Conservation (phyloP, 768 basidiomycete species). For the Kwoniella sp. region DNA sequence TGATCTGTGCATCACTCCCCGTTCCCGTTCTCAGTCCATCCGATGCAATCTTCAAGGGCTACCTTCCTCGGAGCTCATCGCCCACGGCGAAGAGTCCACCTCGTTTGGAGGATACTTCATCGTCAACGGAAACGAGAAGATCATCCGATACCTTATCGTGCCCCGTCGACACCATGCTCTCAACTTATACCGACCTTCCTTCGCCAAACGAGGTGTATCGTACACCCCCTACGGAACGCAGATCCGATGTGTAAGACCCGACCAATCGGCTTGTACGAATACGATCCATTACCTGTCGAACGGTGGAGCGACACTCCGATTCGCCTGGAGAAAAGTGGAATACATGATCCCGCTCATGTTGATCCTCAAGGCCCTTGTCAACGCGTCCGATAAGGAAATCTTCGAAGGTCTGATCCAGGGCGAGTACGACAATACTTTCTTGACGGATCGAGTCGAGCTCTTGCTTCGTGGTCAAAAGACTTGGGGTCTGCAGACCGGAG, state of each 20-base stretch:
- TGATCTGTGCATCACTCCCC: not conserved
- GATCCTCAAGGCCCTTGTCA: conserved; percentile 86
- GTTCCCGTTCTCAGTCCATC: conserved; percentile 74
- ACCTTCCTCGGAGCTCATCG: conserved; percentile 82
- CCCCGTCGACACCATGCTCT: conserved; percentile 95
- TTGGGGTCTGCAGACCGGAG: conserved; percentile 81
- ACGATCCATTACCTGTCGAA: conserved; percentile 96
- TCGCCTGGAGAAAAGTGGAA: conserved; percentile 97
- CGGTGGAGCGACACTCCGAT: conserved; percentile 93
- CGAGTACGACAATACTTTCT: conserved; percentile 93
- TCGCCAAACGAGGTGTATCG: conserved; percentile 86
- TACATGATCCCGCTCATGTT: conserved; percentile 91
- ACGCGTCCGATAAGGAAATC: conserved; percentile 91
- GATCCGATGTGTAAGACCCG: conserved; percentile 89
- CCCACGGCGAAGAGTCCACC: conserved; percentile 91
- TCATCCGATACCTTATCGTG: conserved; percentile 93
- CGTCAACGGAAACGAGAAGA: conserved; percentile 97
- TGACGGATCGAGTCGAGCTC: conserved; percentile 95
- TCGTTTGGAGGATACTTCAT: conserved; percentile 99
- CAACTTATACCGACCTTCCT: conserved; percentile 85
- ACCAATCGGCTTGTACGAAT: conserved; percentile 92
- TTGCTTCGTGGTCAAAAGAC: conserved; percentile 92
- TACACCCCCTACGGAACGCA: conserved; percentile 94
- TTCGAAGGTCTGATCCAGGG: conserved; percentile 96
- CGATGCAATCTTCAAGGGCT: conserved; percentile 87